phyloP scores from a whole-genome alignment of 352 stramenopile species.

The Discostella stelligera region DNA sequence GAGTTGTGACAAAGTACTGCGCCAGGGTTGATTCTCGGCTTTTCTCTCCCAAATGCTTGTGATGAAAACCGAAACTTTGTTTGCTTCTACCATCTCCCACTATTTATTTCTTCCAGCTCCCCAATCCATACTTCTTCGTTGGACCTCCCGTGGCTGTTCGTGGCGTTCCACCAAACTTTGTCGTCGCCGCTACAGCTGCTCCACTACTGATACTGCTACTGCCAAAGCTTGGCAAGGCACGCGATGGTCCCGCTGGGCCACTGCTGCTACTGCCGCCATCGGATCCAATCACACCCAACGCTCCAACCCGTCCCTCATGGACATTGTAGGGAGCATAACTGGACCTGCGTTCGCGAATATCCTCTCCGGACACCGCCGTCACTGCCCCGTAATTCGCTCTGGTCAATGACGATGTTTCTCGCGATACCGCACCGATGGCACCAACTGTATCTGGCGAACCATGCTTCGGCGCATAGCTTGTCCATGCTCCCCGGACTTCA shows the following conservation, averaged over 20 bases:
- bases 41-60: too few species aligned
- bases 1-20: too few species aligned
- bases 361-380: not conserved
- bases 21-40: too few species aligned
- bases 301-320: slow-evolving; percentile 13
- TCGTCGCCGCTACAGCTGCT: not conserved
- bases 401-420: slow-evolving; percentile 29
- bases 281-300: slow-evolving; percentile 8
- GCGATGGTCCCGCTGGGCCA: not conserved
- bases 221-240: not conserved
- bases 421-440: slow-evolving; percentile 20
- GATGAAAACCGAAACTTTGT: too few species aligned
- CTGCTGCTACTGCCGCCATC: not conserved
- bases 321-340: slow-evolving; percentile 6
- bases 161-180: not conserved
- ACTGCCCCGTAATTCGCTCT: not conserved
- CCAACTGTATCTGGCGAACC: not conserved
- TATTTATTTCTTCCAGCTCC: slow-evolving; percentile 16
- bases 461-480: slow-evolving; percentile 27
- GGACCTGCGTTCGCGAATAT: slow-evolving; percentile 9
- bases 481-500: slow-evolving; percentile 18
- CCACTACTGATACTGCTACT: not conserved
- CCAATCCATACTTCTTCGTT: slow-evolving; percentile 11
- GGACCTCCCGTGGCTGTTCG: not conserved
- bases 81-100: not conserved